Conservation (phyloP, 2,329 filamentous ascomycete genomes). For the Metarhizium album region DNA sequence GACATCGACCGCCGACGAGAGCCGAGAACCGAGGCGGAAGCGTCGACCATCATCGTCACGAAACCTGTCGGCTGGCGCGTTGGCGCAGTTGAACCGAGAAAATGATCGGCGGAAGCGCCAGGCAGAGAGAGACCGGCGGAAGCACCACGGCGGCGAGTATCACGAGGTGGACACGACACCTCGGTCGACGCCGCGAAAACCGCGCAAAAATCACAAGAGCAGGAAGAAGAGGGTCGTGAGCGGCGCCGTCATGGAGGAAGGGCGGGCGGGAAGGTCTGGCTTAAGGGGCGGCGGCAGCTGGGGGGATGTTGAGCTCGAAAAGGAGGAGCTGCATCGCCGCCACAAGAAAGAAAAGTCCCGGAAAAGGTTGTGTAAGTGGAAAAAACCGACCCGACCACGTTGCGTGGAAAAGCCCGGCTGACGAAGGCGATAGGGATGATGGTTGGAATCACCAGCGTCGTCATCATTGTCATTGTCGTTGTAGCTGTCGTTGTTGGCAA, state of each 20-base stretch:
- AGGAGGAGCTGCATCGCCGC: conserved; percentile 36
- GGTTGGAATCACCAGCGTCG: conserved; percentile 38
- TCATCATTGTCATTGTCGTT: conserved; percentile 56
- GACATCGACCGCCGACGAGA: conserved; percentile 20
- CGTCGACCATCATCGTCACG: conserved; percentile 9
- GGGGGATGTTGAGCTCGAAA: conserved; percentile 34
- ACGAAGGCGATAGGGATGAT: conserved; percentile 34
- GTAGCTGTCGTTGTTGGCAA: conserved; percentile 56
- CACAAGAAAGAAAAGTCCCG: conserved; percentile 36
- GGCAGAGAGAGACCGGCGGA: conserved; percentile 22
- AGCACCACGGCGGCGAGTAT: conserved; percentile 7
- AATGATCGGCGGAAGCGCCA: conserved; percentile 42
- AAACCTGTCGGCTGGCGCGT: conserved; percentile 39
- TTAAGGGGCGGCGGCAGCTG: conserved; percentile 33
- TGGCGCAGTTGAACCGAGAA: conserved; percentile 55
- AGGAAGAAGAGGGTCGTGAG: conserved; percentile 57
- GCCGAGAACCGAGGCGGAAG: conserved; percentile 14
- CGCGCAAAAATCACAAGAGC: conserved; percentile 25
- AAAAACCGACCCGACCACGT: no score
- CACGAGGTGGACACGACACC: background rate
- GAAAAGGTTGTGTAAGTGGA: conserved; percentile 49
- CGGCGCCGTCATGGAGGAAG: conserved; percentile 59
- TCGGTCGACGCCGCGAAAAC: conserved; percentile 8
- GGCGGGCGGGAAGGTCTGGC: conserved; percentile 28
- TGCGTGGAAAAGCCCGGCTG: conserved; percentile 9